These are phyloP conservation scores for Begonia loranthoides DNA, from an alignment of 306 rosid genomes.

Conservation along the genomic window DNA sequence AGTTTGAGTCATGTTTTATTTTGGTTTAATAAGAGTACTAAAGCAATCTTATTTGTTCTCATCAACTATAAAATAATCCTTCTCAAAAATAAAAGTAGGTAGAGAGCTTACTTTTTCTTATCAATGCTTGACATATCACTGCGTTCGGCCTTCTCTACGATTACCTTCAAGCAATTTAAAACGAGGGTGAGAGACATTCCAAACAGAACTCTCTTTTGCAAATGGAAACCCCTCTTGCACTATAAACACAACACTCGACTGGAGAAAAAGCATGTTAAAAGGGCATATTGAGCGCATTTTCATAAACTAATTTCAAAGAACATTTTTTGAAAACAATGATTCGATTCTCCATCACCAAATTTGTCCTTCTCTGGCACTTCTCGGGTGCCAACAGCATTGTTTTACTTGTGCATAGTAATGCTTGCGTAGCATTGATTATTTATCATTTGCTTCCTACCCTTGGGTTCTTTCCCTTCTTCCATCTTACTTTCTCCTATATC, in stretches of 20 bases:
- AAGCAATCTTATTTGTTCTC: neutral
- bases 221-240: constrained; percentile 4
- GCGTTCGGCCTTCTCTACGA: constrained; percentile 93
- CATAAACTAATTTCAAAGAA: neutral
- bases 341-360: too few species aligned
- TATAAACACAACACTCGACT: neutral
- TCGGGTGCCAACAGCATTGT: too few species aligned
- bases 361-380: too few species aligned
- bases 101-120: constrained; percentile 71
- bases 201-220: constrained; percentile 6
- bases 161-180: constrained; percentile 41
- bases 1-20: neutral
- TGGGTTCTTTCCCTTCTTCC: too few species aligned
- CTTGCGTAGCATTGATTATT: too few species aligned
- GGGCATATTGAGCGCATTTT: too few species aligned
- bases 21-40: neutral
- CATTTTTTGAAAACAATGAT: neutral
- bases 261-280: neutral
- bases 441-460: too few species aligned
- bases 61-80: neutral
- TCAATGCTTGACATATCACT: constrained; percentile 89
- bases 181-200: constrained; percentile 14
- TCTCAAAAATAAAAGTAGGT: neutral
- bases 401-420: too few species aligned
- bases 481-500: too few species aligned